Base-by-base conservation (phyloP, 768 basidiomycete genomes). In the Suillus paluster region DNA sequence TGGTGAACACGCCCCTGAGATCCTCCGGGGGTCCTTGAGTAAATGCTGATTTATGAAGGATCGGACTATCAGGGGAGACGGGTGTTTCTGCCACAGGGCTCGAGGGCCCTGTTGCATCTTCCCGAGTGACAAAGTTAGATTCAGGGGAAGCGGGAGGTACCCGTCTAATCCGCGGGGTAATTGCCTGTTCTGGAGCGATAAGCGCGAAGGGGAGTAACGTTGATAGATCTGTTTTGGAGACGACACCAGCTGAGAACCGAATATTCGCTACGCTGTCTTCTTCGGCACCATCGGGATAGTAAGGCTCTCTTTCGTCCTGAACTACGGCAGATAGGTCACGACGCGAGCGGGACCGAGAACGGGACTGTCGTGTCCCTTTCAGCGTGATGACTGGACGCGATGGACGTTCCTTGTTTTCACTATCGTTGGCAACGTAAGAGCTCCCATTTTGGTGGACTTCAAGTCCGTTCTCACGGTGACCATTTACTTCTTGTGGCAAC, bases 321-420 rank as follows among this genome's bases (percentile, higher is more conserved):
- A 83, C 85, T 50, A 81, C 84, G 66, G 84, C 76, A 34, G 85
- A 83, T 15, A 91, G 79, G 63, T 90, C 89, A 46, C 88, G 83
- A 50, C 91, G 87, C 54, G 92, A 88, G 50, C 90, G 86, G 39
- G 91, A 92, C 27, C 87, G 86, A 27, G 90, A 90, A 36, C 87
- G 84, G 49, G 83, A 72, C 8, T 80, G 72, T 25, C 86, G 86
- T 25, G 61, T 21, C 45, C 67, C 71, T 59, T 67, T 75, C 56
- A 92, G 80, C 73, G 89, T 92, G 76, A 94, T 90, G 41, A 94
- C 87, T 1, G 88, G 82, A n/a, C 92, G 86, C 11, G 90, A 83
- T 38, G 76, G 72, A 38, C 91, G 83, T 45, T 85, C 86, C 58
- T 79, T 80, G 0, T 75, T 79, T 21, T 80, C 83, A 19, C 77